These are phyloP conservation scores for Scheffersomyces lignosus DNA, from an alignment of 805 yeast species.

Conservation along the genomic window DNA sequence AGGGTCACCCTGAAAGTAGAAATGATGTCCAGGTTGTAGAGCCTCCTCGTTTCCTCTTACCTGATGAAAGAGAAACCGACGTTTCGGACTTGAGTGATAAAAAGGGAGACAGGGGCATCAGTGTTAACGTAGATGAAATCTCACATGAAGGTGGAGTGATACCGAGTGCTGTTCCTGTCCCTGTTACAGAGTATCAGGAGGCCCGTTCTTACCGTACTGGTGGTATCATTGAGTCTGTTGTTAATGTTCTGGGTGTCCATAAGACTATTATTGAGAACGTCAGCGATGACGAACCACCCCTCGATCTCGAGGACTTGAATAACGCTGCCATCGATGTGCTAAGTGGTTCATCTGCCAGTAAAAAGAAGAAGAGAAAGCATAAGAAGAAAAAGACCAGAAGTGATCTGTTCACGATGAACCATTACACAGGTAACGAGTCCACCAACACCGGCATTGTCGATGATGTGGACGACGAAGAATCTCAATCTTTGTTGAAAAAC, in stretches of 20 bases:
- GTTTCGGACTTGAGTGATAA: conserved; percentile 17
- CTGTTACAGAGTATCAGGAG: conserved; percentile 29
- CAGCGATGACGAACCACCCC: conserved; percentile 36
- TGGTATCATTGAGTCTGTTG: conserved; percentile 76
- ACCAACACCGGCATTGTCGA: neutral
- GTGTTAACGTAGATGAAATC: no score
- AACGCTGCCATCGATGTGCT: conserved; percentile 6
- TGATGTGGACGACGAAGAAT: conserved; percentile 1
- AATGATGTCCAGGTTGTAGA: neutral
- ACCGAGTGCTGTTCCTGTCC: conserved; percentile 1
- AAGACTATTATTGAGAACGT: conserved; percentile 81
- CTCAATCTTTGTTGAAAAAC: neutral
- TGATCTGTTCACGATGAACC: conserved; percentile 12
- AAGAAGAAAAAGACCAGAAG: conserved; percentile 9
- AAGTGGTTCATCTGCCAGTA: conserved; percentile 1
- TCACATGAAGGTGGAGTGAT: neutral
- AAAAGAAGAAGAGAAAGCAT: conserved; percentile 6
- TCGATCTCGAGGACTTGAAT: conserved; percentile 3
- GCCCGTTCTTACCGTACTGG: conserved; percentile 48
- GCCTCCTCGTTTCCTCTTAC: conserved; percentile 19
- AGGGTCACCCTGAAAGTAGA: no score
- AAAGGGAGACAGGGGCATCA: conserved; percentile 5
- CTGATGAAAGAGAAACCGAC: conserved; percentile 26
- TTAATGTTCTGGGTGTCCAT: conserved; percentile 80
- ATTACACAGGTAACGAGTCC: conserved; percentile 1